Conservation (phyloP, 2,329 filamentous ascomycete genomes). For the Capronia americana region DNA sequence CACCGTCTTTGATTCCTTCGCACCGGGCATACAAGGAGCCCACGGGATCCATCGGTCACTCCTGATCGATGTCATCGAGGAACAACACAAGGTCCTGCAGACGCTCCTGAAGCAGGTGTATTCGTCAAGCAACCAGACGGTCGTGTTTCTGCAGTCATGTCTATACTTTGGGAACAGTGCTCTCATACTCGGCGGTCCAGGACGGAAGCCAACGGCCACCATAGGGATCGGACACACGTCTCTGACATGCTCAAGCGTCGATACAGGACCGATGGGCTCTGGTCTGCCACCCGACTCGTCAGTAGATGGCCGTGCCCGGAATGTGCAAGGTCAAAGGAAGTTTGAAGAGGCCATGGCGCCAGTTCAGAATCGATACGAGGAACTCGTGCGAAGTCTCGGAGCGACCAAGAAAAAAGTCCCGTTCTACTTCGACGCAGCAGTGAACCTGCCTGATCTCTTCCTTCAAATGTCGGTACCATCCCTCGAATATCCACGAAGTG, state of each 20-base stretch:
- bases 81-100: conserved; percentile 1
- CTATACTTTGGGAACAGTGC: conserved; percentile 4
- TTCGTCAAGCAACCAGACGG: neutral
- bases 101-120: neutral
- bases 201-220: conserved; percentile 1
- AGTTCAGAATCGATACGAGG: neutral
- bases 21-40: conserved; percentile 1
- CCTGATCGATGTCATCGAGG: conserved; percentile 6
- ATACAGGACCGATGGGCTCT: conserved; percentile 1
- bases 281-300: conserved; percentile 6
- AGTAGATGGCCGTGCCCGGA: neutral
- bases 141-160: conserved; percentile 7
- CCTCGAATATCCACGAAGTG: conserved; percentile 5
- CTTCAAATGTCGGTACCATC: conserved; percentile 7
- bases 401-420: neutral
- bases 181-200: conserved; percentile 3
- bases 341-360: conserved; percentile 7
- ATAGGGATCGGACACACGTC: conserved; percentile 6
- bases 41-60: conserved; percentile 8
- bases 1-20: conserved; percentile 2
- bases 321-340: neutral
- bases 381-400: neutral
- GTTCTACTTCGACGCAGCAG: conserved; percentile 9
- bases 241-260: conserved; percentile 4
- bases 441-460: conserved; percentile 8